A percentile compares a stretch with the other conserved stretches of the same genome.
These are phyloP conservation scores for Phialophora expanda DNA, from an alignment of 2,329 filamentous ascomycete species.

Conservation along the genomic window DNA sequence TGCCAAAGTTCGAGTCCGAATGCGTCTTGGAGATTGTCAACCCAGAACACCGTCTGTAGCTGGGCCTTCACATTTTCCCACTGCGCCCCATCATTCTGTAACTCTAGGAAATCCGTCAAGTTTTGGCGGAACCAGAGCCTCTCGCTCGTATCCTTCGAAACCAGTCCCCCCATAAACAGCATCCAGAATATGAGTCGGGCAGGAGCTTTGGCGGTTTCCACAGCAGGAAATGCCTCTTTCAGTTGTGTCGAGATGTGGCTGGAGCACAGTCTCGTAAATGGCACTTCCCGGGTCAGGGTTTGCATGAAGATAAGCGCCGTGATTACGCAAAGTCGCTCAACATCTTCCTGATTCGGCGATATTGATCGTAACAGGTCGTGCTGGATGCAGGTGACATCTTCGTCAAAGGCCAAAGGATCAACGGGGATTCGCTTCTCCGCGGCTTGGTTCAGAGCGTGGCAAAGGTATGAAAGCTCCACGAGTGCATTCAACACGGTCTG, in stretches of 20 bases:
- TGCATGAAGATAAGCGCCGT: conserved; percentile 32
- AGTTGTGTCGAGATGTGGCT: conserved; percentile 20
- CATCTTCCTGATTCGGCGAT: not conserved
- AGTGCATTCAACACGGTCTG: conserved; percentile 16
- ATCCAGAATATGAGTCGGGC: conserved; percentile 25
- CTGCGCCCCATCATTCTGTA: not conserved
- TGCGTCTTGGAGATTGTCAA: conserved; percentile 21
- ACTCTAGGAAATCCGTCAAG: conserved; percentile 2
- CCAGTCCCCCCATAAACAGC: conserved; percentile 29
- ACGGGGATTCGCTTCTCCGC: conserved; percentile 13
- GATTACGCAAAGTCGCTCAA: conserved; percentile 26
- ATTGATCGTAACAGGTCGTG: conserved; percentile 28
- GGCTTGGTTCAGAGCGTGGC: conserved; percentile 24
- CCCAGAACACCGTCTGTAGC: conserved; percentile 24
- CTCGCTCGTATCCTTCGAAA: conserved; percentile 23
- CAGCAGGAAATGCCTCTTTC: not conserved
- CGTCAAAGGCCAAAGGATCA: conserved; percentile 30
- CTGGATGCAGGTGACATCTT: conserved; percentile 30
- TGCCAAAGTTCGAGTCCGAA: conserved; percentile 30
- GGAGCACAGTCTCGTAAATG: conserved; percentile 24
- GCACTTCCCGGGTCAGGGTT: conserved; percentile 23
- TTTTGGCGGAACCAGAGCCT: conserved; percentile 22
- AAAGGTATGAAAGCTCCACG: conserved; percentile 26
- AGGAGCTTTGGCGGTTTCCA: not conserved
- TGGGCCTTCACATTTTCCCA: conserved; percentile 23